Conservation (phyloP, 2,329 filamentous ascomycete genomes). For the Neocatenulostroma microsporum region DNA sequence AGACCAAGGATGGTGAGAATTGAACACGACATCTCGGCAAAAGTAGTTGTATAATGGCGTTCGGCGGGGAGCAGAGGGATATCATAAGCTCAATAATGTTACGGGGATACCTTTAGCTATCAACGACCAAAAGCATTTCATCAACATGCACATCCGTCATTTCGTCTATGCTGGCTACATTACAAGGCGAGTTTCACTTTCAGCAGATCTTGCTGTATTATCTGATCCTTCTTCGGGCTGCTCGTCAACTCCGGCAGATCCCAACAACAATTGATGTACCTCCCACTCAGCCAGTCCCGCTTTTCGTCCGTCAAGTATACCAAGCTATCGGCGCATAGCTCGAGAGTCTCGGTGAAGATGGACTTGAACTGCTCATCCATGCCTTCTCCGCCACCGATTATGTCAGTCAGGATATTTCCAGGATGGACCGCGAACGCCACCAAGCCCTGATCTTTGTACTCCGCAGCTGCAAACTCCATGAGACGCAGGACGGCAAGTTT, state of each 20-base stretch:
- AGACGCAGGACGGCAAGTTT: slow-evolving; percentile 42
- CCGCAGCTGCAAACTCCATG: slow-evolving; percentile 37
- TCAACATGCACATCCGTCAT: too few relatives aligned
- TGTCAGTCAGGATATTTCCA: slow-evolving; percentile 38
- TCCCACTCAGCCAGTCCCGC: slow-evolving; percentile 31
- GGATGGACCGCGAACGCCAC: slow-evolving; percentile 38
- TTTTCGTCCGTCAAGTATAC: slow-evolving; percentile 27
- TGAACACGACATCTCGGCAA: too few relatives aligned
- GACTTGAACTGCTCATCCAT: slow-evolving; percentile 27
- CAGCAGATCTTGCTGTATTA: slow-evolving; percentile 28
- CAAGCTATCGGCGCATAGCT: slow-evolving; percentile 26
- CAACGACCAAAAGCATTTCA: too few relatives aligned
- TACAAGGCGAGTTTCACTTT: slow-evolving; percentile 26
- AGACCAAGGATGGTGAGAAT: too few relatives aligned
- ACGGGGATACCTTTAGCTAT: too few relatives aligned
- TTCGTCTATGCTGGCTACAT: too few relatives aligned
- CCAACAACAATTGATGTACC: slow-evolving; percentile 33
- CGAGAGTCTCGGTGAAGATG: slow-evolving; percentile 22
- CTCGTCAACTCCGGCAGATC: slow-evolving; percentile 32
- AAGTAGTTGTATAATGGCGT: too few relatives aligned
- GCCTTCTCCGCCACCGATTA: slow-evolving; percentile 23
- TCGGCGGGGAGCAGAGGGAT: too few relatives aligned
- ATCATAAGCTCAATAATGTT: too few relatives aligned
- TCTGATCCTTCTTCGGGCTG: slow-evolving; percentile 22
- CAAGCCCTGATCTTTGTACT: slow-evolving; percentile 39